Evolutionary conservation across 805 yeast species (phyloP).

Genomic region (Ogataea naganishii): DNA sequence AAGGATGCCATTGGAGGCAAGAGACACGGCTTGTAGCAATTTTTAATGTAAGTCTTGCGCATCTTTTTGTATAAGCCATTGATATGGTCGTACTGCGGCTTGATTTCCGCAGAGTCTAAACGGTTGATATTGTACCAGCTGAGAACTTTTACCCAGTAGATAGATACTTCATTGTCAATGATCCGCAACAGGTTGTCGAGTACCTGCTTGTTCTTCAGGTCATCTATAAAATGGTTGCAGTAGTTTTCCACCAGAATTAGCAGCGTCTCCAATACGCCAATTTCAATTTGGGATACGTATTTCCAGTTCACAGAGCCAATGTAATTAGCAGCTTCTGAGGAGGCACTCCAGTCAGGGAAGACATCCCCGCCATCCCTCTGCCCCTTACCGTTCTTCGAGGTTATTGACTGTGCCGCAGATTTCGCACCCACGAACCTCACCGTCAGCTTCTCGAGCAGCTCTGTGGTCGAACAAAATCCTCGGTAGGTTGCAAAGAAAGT

Average conservation of each 20-base stretch:
- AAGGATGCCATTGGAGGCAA: constrained; percentile 28
- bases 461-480: constrained; percentile 51
- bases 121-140: constrained; percentile 14
- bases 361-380: constrained; percentile 2
- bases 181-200: constrained; percentile 58
- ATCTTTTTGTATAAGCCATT: constrained; percentile 49
- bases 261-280: constrained; percentile 73
- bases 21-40: constrained; percentile 56
- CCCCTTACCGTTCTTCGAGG: constrained; percentile 4
- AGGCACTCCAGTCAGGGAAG: constrained; percentile 52
- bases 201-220: constrained; percentile 45
- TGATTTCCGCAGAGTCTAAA: constrained; percentile 12
- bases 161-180: constrained; percentile 56
- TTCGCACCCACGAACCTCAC: constrained; percentile 53
- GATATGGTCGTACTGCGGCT: constrained; percentile 14
- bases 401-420: constrained; percentile 50
- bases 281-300: constrained; percentile 67
- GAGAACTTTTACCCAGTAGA: constrained; percentile 37
- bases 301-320: constrained; percentile 48
- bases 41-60: constrained; percentile 62
- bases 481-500: constrained; percentile 65
- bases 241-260: constrained; percentile 63
- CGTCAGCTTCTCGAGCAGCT: constrained; percentile 42
- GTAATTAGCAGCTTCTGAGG: constrained; percentile 16
- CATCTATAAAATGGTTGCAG: constrained; percentile 68